Base-by-base conservation (phyloP, 257 asterid species). In the Plantago major region DNA sequence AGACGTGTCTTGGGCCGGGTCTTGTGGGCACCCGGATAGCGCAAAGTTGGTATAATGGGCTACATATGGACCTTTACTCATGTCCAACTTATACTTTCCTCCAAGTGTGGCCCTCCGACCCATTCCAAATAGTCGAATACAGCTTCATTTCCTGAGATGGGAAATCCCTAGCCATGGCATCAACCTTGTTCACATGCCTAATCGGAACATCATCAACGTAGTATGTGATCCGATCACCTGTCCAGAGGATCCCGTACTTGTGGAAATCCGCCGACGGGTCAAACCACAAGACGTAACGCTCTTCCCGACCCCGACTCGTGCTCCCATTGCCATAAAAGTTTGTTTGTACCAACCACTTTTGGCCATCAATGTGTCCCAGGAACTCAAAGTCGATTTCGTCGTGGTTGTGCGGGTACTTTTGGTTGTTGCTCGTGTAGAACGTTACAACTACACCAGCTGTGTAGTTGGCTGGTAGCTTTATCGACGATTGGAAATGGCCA, bases 21-120 rank as follows among this genome's bases (percentile, higher is more conserved):
- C 13, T 22, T 56, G 58, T 11, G 67, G 64, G 63, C 78, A 76
- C 50, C 76, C 82, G 55, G 63, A 33, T 16, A 79, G 3, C 17
- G 71, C 69, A 50, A 79, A 76, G 18, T 58, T 46, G 7, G 80
- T 56, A 28, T 70, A 79, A 60, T 73, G 62, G 3, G 80, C 85
- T 0, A 58, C 42, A 19, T 70, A 73, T 8, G 85, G 82, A 52
- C 78, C 78, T 54, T 73, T 65, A 0, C 3, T 62, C 8, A 65
- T 65, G 46, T 79, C 80, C 68, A 79, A 3, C 47, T 73, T 73
- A 46, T 67, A 42, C 4, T 11, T 22, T 0, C 82, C 85, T 0
- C 82, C 82, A 6, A 10, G 7, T 0, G 85, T 79, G 43, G 85
- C 80, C 85, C 85, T 71, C 64, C 42, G 85, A 79, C 19, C 82